Base-by-base conservation (phyloP, 345 rosid species). In the Citrus australasica region DNA sequence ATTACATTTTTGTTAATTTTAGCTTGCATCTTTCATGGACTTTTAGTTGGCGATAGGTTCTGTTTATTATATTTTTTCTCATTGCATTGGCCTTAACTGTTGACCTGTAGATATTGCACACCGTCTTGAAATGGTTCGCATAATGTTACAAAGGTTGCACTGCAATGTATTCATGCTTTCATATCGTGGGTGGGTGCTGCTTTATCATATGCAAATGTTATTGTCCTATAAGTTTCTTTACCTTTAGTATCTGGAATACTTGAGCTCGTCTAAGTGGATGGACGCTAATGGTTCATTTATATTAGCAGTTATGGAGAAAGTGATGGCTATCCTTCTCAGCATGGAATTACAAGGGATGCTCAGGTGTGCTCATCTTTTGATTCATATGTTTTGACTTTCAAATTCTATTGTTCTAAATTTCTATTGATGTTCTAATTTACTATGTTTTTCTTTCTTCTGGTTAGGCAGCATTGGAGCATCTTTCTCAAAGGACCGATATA, bases 131-230 rank as follows among this genome's bases (percentile, higher is more conserved):
- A 92, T 94, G 97, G 92, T 94, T 73, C 90, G 90, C 56, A 83
- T 92, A 75, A 92, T 96, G 99, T 78, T 94, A 59, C 99, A 93
- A 82, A 89, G 81, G 71, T 81, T 96, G 90, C 92, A 90, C 32
- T 96, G 98, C 88, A 96, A 96, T 80, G 97, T 96, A 16, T 96
- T 96, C 89, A 94, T 96, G 99, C 97, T 96, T 84, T 96, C 99
- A 25, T 96, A 96, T 83, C 92, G 99, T 33, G 99, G 99, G 98
- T 96, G 79, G 65, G 86, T 81, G 61, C 71, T 58, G 19, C 58
- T 83, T 5, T 73, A 67, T 82, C 37, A 8, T 77, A 42, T 30
- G 22, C 56, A 33, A 30, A 37, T 69, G 30, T 77, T 65, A 69
- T 79, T 79, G 27, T 72, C 33, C 21, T 76, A 9, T 63, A 9